phyloP scores from a whole-genome alignment of 2,329 filamentous ascomycete species.

The Exophiala phaeomuriformis region DNA sequence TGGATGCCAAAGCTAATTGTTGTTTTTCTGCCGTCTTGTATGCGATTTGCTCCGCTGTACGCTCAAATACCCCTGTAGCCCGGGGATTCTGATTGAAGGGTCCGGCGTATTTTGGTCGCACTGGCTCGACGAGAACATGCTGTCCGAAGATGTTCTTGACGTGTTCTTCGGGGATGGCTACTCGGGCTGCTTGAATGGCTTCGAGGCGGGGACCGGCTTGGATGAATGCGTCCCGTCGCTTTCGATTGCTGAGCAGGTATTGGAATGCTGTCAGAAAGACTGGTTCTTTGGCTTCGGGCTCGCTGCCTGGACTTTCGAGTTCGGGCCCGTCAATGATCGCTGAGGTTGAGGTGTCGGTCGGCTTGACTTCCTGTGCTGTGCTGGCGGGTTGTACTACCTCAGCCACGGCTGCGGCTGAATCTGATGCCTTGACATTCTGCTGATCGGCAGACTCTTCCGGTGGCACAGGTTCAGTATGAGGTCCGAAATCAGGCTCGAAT shows the following conservation, averaged over 20 bases:
- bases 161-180: slow-evolving; percentile 65
- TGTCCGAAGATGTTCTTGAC: slow-evolving; percentile 76
- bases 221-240: slow-evolving; percentile 68
- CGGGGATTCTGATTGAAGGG: slow-evolving; percentile 64
- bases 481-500: slow-evolving; percentile 41
- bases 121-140: slow-evolving; percentile 66
- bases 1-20: slow-evolving; percentile 67
- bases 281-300: slow-evolving; percentile 52
- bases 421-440: neutral
- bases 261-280: slow-evolving; percentile 87
- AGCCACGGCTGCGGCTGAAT: slow-evolving; percentile 1
- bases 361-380: neutral
- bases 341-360: neutral
- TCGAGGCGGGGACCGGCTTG: slow-evolving; percentile 81
- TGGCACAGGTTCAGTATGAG: slow-evolving; percentile 9
- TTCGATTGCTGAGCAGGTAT: slow-evolving; percentile 59
- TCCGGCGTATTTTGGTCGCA: slow-evolving; percentile 64
- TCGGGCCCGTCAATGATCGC: slow-evolving; percentile 27
- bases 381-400: slow-evolving; percentile 32
- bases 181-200: slow-evolving; percentile 73
- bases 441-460: neutral
- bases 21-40: slow-evolving; percentile 60
- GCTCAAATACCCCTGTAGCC: slow-evolving; percentile 48
- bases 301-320: slow-evolving; percentile 40
- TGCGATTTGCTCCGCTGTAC: slow-evolving; percentile 31